Evolutionary conservation across 768 basidiomycete species (phyloP), one percentile per base, ranked within the genome.

Genomic region (Lentinus brumalis): DNA sequence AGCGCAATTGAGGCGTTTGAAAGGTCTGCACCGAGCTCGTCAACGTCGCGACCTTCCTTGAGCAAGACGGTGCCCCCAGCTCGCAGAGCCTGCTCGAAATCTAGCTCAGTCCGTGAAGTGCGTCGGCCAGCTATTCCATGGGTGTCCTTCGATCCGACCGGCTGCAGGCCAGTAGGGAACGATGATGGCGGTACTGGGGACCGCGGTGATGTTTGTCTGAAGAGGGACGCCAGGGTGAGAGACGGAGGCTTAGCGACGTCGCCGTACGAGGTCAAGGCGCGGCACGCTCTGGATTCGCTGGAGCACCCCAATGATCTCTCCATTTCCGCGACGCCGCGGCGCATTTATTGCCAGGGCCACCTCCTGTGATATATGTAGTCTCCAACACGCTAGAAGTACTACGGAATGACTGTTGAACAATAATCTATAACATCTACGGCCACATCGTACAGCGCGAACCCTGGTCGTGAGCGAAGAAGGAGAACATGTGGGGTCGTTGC

Each of bases 1-100:
- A 57, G 73, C 75, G 66, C 10, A 76, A 77, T 63, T 74, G 75
- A 67, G 77, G 79, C 64, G 74, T 77, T 59, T 46, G 67, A 62
- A 41, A 65, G 32, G 68, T 77, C 78, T 50, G 83, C 84, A 30
- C 91, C 92, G 51, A 94, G 78, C 35, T 81, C 69, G 70, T 82
- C 83, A 52, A 92, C 78, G 74, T 93, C 91, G 47, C 86, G 69
- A 40, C 89, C 86, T 72, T 94, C 90, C 62, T 80, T 83, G 51
- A 94, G 77, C 57, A 82, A 67, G 15, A 92, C 82, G 3, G 92
- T 94, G 26, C 83, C 87, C 44, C 85, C 85, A 11, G 78, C 78
- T 60, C 78, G 81, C 65, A 94, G 73, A 12, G 87, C 91, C 68
- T 86, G 85, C 75, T 94, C 92, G 66, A 94, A 94, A 71, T 92